phyloP scores from a whole-genome alignment of 352 stramenopile genomes.

The Phytophthora pseudosyringae region DNA sequence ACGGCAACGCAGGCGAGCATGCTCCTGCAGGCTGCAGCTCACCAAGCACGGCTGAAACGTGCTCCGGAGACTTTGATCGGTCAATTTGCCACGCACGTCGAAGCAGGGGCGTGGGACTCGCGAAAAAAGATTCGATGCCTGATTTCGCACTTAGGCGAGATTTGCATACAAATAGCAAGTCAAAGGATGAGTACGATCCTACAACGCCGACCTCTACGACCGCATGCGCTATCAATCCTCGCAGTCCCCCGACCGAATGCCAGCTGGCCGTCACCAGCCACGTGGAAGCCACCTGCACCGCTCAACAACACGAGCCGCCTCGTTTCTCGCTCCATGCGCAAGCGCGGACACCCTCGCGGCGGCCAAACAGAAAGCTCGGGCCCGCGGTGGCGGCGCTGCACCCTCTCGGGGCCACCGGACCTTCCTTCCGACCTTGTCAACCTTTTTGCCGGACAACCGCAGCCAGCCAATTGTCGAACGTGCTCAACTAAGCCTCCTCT shows the following conservation, averaged over 20 bases:
- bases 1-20: not conserved
- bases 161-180: constrained; percentile 11
- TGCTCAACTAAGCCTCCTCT: constrained; percentile 9
- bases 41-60: too few species aligned
- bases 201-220: not conserved
- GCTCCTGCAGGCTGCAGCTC: not conserved
- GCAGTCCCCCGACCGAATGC: too few species aligned
- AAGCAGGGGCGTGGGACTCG: not conserved
- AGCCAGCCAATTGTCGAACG: constrained; percentile 11
- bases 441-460: not conserved
- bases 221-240: not conserved
- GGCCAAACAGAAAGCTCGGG: constrained; percentile 23
- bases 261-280: constrained; percentile 2
- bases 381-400: constrained; percentile 2
- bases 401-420: not conserved
- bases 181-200: constrained; percentile 14
- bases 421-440: constrained; percentile 16
- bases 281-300: constrained; percentile 21
- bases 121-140: constrained; percentile 24
- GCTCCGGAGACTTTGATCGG: not conserved
- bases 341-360: not conserved
- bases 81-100: constrained; percentile 3
- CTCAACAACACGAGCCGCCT: constrained; percentile 17
- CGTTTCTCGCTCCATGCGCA: constrained; percentile 27
- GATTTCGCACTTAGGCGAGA: constrained; percentile 32